A percentile compares a stretch with the other conserved stretches of the same genome.
Conservation (phyloP, 495 filamentous ascomycete genomes). For the Halenospora varia region DNA sequence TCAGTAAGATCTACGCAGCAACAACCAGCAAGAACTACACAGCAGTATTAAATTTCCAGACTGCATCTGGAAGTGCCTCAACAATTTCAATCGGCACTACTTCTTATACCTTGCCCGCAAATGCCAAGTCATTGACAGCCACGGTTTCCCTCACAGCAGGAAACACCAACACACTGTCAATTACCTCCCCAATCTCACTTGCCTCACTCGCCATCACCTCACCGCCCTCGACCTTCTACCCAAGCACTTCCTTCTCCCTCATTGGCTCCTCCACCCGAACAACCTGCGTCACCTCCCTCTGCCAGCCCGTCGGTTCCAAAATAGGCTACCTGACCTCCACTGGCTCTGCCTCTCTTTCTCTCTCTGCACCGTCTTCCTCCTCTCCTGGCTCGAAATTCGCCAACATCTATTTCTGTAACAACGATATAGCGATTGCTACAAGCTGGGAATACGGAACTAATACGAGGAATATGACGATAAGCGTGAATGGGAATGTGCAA, state of each 20-base stretch:
- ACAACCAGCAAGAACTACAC: slow-evolving; percentile 34
- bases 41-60: slow-evolving; percentile 27
- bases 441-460: slow-evolving; percentile 37
- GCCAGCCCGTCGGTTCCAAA: slow-evolving; percentile 37
- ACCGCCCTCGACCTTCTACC: slow-evolving; percentile 33
- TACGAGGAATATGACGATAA: slow-evolving; percentile 39
- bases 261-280: slow-evolving; percentile 23
- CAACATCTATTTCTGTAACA: slow-evolving; percentile 42
- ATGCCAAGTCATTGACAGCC: slow-evolving; percentile 12
- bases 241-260: slow-evolving; percentile 30
- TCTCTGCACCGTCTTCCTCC: slow-evolving; percentile 22
- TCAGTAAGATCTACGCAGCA: slow-evolving; percentile 32
- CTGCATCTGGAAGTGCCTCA: slow-evolving; percentile 1
- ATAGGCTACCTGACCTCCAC: slow-evolving; percentile 28
- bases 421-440: slow-evolving; percentile 38
- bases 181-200: slow-evolving; percentile 16
- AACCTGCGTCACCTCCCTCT: slow-evolving; percentile 30
- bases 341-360: slow-evolving; percentile 24
- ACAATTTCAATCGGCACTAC: slow-evolving; percentile 7
- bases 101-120: slow-evolving; percentile 14
- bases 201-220: slow-evolving; percentile 26
- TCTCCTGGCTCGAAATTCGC: slow-evolving; percentile 29
- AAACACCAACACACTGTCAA: slow-evolving; percentile 30
- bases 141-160: slow-evolving; percentile 28
- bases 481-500: slow-evolving; percentile 34